Evolutionary conservation across 1,139 yeast species (phyloP).

Genomic region (Debaryomycetaceae sp.): DNA sequence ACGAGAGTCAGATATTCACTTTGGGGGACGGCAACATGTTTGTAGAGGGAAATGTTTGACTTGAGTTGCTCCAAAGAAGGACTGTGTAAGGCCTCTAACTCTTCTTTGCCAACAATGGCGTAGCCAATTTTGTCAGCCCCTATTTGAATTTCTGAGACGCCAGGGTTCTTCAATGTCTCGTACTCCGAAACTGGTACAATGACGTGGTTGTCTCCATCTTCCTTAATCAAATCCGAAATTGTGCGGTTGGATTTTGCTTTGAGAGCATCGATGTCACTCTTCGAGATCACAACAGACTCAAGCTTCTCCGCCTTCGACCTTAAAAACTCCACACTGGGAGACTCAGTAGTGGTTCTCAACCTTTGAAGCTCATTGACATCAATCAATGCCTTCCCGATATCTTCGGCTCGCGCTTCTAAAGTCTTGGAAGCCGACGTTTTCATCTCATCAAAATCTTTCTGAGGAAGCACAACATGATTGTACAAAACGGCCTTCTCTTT

Average conservation of each 20-base stretch:
- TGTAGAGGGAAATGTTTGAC: too few relatives aligned
- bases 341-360: slow-evolving; percentile 12
- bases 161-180: slow-evolving; percentile 18
- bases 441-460: slow-evolving; percentile 18
- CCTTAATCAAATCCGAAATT: slow-evolving; percentile 8
- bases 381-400: slow-evolving; percentile 13
- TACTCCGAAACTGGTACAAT: slow-evolving; percentile 14
- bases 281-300: slow-evolving; percentile 14
- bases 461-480: slow-evolving; percentile 17
- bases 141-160: too few relatives aligned
- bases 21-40: too few relatives aligned
- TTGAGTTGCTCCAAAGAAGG: too few relatives aligned
- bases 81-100: too few relatives aligned
- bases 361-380: slow-evolving; percentile 10
- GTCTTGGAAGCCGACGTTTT: slow-evolving; percentile 16
- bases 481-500: slow-evolving; percentile 18
- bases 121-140: too few relatives aligned
- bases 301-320: slow-evolving; percentile 16
- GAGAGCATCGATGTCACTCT: slow-evolving; percentile 12
- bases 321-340: slow-evolving; percentile 17
- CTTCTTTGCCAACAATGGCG: too few relatives aligned
- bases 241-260: slow-evolving; percentile 7
- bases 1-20: too few relatives aligned
- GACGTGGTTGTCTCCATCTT: slow-evolving; percentile 10
- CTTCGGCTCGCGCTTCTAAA: slow-evolving; percentile 12